Evolutionary conservation across 1,284 basidiomycete species (phyloP).

Genomic region (Anthracocystis setariae): DNA sequence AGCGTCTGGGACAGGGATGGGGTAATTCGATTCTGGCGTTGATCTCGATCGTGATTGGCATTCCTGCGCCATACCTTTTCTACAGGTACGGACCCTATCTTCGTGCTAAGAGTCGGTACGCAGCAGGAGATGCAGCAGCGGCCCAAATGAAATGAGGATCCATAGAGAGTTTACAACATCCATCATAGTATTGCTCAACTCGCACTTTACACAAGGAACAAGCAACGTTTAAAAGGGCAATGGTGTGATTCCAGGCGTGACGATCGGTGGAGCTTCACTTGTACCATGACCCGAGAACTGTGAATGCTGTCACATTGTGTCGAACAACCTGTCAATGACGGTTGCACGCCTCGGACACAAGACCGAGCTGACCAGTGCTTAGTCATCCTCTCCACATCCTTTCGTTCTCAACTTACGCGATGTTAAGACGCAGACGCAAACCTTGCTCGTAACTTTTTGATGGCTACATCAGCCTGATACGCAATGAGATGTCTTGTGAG

Average conservation of each 20-base stretch:
- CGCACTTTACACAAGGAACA: background rate
- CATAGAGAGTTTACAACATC: background rate
- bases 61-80: constrained; percentile 60
- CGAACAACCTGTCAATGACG: background rate
- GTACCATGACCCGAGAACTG: background rate
- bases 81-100: constrained; percentile 52
- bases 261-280: too few species aligned
- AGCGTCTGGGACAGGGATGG: constrained; percentile 63
- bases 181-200: background rate
- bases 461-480: too few species aligned
- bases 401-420: too few species aligned
- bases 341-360: too few species aligned
- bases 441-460: too few species aligned
- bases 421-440: too few species aligned
- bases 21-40: constrained; percentile 65
- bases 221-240: background rate
- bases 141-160: constrained; percentile 15
- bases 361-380: too few species aligned
- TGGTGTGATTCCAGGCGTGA: too few species aligned
- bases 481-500: too few species aligned
- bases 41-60: constrained; percentile 58
- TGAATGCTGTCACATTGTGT: background rate
- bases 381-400: too few species aligned
- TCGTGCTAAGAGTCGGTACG: constrained; percentile 55
- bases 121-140: constrained; percentile 23